Evolutionary conservation across 2,329 filamentous ascomycete species (phyloP), one percentile per base, ranked within the genome.

Genomic region (Cryphonectria japonica): DNA sequence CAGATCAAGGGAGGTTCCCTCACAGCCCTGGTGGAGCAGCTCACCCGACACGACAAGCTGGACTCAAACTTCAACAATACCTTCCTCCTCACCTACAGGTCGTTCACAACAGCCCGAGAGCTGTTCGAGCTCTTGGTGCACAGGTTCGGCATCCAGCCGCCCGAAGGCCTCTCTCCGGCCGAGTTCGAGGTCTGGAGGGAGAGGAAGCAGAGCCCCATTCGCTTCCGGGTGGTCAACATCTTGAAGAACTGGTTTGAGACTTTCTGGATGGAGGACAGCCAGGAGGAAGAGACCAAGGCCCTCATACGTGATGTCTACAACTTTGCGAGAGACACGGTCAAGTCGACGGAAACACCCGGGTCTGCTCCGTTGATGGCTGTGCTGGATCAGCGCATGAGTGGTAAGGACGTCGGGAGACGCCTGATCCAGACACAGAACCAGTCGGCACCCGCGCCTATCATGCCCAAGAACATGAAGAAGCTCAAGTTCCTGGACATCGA

Each of bases 401-500:
- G 96, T 71, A 94, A 97, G 78, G 96, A 98, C 75, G 92, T 92
- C 22, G 91, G 93, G 29, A 95, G 97, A 78, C 90, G 93, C 46
- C 88, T 99, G 79, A 91, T 99, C 26, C 90, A 96, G 73, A 98
- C 94, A 0, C 85, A 96, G 74, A 95, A 91, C 78, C 91, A 91
- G 76, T 91, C 93, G 73, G 92, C 93, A 0, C 95, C 96, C 4
- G 85, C 92, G 50, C 94, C 96, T 0, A 98, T 98, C 78, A 90
- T 98, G 80, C 96, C 96, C 1, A 98, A 97, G 87, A 98, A 98
- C 80, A 97, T 99, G 94, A 98, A 96, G 88, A 99, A 98, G 82
- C 88, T 99, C 76, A 99, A 98, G 81, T 98, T 99, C 83, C 84
- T 98, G 69, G 96, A 99, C 79, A 98, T 99, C 76, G 96, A 99